Conservation (phyloP, 768 basidiomycete genomes). For the Tephrocybe sp. region DNA sequence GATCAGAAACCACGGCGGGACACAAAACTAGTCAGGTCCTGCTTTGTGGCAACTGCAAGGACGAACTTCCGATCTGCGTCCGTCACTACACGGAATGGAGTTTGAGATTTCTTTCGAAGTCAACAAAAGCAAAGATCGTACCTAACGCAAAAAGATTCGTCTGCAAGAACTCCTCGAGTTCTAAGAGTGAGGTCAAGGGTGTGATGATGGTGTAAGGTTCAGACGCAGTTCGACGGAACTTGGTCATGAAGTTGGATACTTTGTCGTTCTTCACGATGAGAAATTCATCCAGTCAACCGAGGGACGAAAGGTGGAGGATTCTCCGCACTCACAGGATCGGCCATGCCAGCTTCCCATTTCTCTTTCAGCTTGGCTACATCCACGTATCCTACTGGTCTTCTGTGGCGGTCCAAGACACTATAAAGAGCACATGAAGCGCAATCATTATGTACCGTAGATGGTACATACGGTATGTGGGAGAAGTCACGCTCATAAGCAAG, state of each 20-base stretch:
- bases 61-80: slow-evolving; percentile 83
- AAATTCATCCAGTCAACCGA: background rate
- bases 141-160: slow-evolving; percentile 77
- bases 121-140: slow-evolving; percentile 24
- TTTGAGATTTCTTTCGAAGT: background rate
- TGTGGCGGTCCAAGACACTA: slow-evolving; percentile 73
- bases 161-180: slow-evolving; percentile 79
- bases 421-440: background rate
- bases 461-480: slow-evolving; percentile 81
- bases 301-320: background rate
- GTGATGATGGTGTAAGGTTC: slow-evolving; percentile 81
- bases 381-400: slow-evolving; percentile 82
- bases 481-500: slow-evolving; percentile 93
- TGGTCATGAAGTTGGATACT: slow-evolving; percentile 68
- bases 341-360: slow-evolving; percentile 74
- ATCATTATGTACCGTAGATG: background rate
- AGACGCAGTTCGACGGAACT: slow-evolving; percentile 64
- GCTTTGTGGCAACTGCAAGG: slow-evolving; percentile 72
- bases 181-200: slow-evolving; percentile 73
- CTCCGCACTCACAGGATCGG: slow-evolving; percentile 60
- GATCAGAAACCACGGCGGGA: slow-evolving; percentile 44
- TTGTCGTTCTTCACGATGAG: slow-evolving; percentile 56
- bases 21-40: slow-evolving; percentile 71
- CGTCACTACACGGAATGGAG: slow-evolving; percentile 57
- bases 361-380: slow-evolving; percentile 74